Base-by-base conservation (phyloP, 306 rosid species). In the Cucurbita ficifolia region DNA sequence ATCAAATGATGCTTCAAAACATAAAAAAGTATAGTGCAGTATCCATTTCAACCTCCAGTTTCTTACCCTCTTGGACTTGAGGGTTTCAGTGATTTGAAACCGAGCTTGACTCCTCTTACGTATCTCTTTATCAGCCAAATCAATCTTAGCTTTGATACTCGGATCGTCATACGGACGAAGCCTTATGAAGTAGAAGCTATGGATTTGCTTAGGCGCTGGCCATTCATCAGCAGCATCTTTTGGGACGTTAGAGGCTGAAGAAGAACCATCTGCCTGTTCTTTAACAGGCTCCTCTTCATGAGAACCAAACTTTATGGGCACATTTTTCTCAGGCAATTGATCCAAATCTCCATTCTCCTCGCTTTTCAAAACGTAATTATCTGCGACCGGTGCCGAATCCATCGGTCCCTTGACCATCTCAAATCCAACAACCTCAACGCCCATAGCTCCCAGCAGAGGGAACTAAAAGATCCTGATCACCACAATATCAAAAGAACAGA, bases 141-240 rank as follows among this genome's bases (percentile, higher is more conserved):
- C 96, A 58, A 89, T 33, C 77, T 86, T 89, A 42, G 88, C 77
- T 78, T 89, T 91, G 55, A 91, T 79, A 77, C 75, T 81, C 1
- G 97, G 99, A 78, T 95, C 99, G 16, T 91, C 99, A 29, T 70
- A 86, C 8, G 86, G 78, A 17, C 96, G 82, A 79, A 58, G 76
- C 88, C 88, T 88, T 57, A 88, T 76, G 73, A 95, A 88, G 46
- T 85, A 95, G 53, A 91, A 91, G 8, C 74, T 73, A 88, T 86
- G 88, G 65, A 86, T 78, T 87, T 94, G 97, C 97, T 84, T 85
- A 24, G 95, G 90, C 3, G 92, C 95, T 82, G 99, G 99, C 99
- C 99, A 95, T 65, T 95, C 99, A 48, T 89, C 97, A 53, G 76
- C 88, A 17, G 91, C 97, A 54, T 91, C 86, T 79, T 85, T 85